Evolutionary conservation across 2,329 filamentous ascomycete species (phyloP).

Genomic region (Celoporthe dispersa): DNA sequence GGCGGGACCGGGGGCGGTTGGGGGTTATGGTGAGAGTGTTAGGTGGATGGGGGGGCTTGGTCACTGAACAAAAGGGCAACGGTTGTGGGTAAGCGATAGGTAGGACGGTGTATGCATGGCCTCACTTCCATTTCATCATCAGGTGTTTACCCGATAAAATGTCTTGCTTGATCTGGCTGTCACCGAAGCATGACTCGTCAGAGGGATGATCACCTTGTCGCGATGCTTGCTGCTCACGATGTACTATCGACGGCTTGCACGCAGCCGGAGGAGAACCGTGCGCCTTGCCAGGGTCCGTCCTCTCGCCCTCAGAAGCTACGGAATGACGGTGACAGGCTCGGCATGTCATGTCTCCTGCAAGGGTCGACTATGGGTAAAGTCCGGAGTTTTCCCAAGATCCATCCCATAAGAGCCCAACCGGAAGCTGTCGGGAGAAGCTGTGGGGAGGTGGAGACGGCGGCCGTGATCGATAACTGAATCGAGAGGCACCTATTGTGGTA

Average conservation of each 20-base stretch:
- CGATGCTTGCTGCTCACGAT: not conserved
- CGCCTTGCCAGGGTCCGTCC: not conserved
- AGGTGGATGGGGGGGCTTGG: not conserved
- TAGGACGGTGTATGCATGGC: not conserved
- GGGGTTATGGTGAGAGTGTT: not conserved
- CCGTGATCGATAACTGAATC: not conserved
- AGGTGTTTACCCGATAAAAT: not conserved
- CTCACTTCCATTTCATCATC: not conserved
- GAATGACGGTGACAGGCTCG: not conserved
- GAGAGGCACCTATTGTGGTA: not conserved
- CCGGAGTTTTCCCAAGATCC: not conserved
- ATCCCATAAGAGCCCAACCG: not conserved
- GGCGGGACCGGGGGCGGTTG: not conserved
- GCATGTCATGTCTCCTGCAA: not conserved
- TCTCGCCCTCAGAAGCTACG: not conserved
- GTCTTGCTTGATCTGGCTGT: not conserved
- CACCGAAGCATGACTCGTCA: not conserved
- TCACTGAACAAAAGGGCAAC: not conserved
- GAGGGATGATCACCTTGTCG: not conserved
- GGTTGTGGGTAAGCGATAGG: constrained; percentile 1
- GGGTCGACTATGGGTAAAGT: not conserved
- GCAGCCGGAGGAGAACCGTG: not conserved
- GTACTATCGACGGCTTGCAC: not conserved
- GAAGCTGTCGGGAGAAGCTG: not conserved
- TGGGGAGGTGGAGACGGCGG: not conserved